Evolutionary conservation across 371 early-diverging fungal species (phyloP).

Genomic region (Blakeslea trispora): DNA sequence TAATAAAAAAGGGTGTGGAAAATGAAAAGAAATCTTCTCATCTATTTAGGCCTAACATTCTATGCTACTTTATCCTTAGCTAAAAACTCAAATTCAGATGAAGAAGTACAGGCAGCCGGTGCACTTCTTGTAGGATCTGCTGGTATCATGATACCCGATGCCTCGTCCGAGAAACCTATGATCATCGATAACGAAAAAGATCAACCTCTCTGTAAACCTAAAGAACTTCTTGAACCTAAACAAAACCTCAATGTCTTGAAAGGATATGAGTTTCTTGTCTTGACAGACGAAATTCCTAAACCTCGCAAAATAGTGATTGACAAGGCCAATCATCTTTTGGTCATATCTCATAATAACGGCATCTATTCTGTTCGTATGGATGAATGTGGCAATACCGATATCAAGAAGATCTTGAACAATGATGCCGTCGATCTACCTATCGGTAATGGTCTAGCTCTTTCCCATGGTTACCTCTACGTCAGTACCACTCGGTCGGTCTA

Average conservation of each 20-base stretch:
- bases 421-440: conserved; percentile 17
- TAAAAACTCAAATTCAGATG: neutral
- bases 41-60: neutral
- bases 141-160: conserved; percentile 38
- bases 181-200: conserved; percentile 34
- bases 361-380: conserved; percentile 47
- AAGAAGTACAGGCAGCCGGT: conserved; percentile 12
- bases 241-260: conserved; percentile 28
- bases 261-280: conserved; percentile 39
- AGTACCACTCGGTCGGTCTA: conserved; percentile 35
- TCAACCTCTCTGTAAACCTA: conserved; percentile 43
- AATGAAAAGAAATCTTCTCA: neutral
- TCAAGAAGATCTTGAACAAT: conserved; percentile 20
- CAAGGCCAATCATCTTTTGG: conserved; percentile 39
- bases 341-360: conserved; percentile 30
- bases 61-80: neutral
- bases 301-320: conserved; percentile 44
- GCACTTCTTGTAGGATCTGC: conserved; percentile 32
- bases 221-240: conserved; percentile 19
- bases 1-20: no score
- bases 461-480: conserved; percentile 32
- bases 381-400: conserved; percentile 41
- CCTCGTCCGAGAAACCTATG: conserved; percentile 43
- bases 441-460: conserved; percentile 31
- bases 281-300: conserved; percentile 27